A percentile compares a stretch with the other conserved stretches of the same genome.
These are phyloP conservation scores for Polyplosphaeria fusca DNA, from an alignment of 495 filamentous ascomycete species.

Conservation along the genomic window DNA sequence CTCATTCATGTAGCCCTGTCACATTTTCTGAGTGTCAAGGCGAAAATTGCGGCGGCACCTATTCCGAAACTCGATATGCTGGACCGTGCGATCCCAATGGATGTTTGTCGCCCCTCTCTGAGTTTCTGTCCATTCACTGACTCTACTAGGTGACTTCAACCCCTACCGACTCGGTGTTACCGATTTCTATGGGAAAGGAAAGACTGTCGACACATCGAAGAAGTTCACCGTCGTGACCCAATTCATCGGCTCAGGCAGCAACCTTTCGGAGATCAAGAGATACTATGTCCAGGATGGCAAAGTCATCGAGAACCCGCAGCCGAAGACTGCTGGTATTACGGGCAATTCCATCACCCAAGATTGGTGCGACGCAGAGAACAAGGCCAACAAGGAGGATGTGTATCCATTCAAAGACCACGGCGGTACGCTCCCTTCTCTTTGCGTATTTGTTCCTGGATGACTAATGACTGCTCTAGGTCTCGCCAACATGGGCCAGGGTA, in stretches of 20 bases:
- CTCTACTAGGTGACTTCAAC: conserved; percentile 64
- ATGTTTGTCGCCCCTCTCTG: too few species aligned
- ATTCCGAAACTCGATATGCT: conserved; percentile 42
- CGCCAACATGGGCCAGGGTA: conserved; percentile 52
- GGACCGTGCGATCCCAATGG: conserved; percentile 66
- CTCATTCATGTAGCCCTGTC: conserved; percentile 34
- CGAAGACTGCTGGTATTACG: conserved; percentile 52
- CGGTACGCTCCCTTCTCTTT: conserved; percentile 37
- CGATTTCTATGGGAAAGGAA: conserved; percentile 55
- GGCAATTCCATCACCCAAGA: conserved; percentile 57
- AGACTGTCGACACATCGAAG: conserved; percentile 56
- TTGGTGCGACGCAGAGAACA: conserved; percentile 62
- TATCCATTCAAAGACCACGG: conserved; percentile 58
- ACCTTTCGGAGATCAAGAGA: conserved; percentile 57
- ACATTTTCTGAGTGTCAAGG: conserved; percentile 31
- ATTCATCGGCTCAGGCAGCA: conserved; percentile 51
- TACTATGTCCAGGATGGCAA: conserved; percentile 60
- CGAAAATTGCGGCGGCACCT: conserved; percentile 34
- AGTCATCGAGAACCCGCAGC: conserved; percentile 57
- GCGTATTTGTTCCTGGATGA: not conserved
- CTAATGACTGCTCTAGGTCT: conserved; percentile 30
- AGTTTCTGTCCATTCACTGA: too few species aligned
- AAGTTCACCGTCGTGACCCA: conserved; percentile 67
- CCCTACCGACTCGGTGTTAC: conserved; percentile 55
- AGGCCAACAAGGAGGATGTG: conserved; percentile 55